These are phyloP conservation scores for Vaccinium darrowii DNA, from an alignment of 148 eudicot species.

Conservation along the genomic window DNA sequence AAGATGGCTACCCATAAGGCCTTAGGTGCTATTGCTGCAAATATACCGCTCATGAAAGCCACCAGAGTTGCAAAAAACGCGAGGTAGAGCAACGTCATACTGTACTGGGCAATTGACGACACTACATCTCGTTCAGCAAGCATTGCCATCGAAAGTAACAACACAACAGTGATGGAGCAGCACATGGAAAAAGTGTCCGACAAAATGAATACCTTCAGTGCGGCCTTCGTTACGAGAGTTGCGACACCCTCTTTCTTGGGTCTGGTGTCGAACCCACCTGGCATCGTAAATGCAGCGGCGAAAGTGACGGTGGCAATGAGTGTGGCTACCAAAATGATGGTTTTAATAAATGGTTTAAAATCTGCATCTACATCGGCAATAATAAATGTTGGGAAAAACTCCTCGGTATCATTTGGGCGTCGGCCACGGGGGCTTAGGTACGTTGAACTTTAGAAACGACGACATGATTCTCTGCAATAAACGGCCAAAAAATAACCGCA, in stretches of 20 bases:
- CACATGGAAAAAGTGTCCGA: neutral
- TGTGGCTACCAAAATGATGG: neutral
- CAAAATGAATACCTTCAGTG: neutral
- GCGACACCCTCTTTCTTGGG: neutral
- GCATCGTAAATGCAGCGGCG: neutral
- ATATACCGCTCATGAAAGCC: neutral
- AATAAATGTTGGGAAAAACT: too few relatives aligned
- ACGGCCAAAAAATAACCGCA: neutral
- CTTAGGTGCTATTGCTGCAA: neutral
- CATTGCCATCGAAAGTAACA: neutral
- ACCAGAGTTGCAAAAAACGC: neutral
- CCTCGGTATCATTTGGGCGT: neutral
- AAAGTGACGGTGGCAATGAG: neutral
- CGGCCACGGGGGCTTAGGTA: neutral
- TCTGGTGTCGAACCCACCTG: neutral
- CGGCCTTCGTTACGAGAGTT: neutral
- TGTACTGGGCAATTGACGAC: neutral
- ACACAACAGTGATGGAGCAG: neutral
- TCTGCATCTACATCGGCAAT: too few relatives aligned
- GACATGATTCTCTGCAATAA: neutral
- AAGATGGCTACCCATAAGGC: neutral
- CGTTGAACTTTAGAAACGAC: neutral
- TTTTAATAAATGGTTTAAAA: neutral
- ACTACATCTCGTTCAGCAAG: accelerated
- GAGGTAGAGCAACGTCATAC: accelerated